These are phyloP conservation scores for Malania oleifera DNA, from an alignment of 164 flowering plant genomes.

Conservation along the genomic window DNA sequence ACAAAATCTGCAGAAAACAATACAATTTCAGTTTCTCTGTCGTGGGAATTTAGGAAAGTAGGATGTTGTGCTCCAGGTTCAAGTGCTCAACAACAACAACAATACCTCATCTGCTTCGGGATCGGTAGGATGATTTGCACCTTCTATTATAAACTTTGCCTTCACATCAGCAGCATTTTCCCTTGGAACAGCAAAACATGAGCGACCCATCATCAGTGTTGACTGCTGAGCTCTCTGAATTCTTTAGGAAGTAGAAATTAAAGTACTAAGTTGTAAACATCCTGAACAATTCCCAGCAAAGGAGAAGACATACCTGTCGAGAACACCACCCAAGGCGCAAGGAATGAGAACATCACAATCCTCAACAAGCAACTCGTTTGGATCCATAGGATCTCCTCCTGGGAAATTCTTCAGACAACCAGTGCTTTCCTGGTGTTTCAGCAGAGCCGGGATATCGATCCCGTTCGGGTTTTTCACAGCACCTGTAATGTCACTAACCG, in stretches of 20 bases:
- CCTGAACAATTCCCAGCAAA: too few species aligned
- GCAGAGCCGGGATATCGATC: slow-evolving; percentile 48
- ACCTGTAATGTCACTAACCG: slow-evolving; percentile 72
- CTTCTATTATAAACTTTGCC: slow-evolving; percentile 73
- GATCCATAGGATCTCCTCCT: slow-evolving; percentile 62
- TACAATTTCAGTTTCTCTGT: too few species aligned
- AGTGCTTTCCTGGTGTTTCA: slow-evolving; percentile 45
- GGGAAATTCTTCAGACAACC: slow-evolving; percentile 39
- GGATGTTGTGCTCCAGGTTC: too few species aligned
- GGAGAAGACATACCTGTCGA: slow-evolving; percentile 69
- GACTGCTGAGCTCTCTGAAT: too few species aligned
- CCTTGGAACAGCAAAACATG: slow-evolving; percentile 47
- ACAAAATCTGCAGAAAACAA: slow-evolving; percentile 55
- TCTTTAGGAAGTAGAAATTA: too few species aligned
- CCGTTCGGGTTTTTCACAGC: slow-evolving; percentile 58
- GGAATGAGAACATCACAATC: slow-evolving; percentile 91
- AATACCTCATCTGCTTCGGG: slow-evolving; percentile 86
- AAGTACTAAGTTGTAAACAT: too few species aligned
- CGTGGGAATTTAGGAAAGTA: too few species aligned
- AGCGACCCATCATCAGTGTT: background rate
- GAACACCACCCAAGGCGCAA: slow-evolving; percentile 83
- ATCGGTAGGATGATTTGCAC: slow-evolving; percentile 83
- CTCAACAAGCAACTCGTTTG: slow-evolving; percentile 54
- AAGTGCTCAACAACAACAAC: background rate
- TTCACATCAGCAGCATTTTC: slow-evolving; percentile 70